Base-by-base conservation (phyloP, 805 yeast species). In the Ogataea dorogensis region DNA sequence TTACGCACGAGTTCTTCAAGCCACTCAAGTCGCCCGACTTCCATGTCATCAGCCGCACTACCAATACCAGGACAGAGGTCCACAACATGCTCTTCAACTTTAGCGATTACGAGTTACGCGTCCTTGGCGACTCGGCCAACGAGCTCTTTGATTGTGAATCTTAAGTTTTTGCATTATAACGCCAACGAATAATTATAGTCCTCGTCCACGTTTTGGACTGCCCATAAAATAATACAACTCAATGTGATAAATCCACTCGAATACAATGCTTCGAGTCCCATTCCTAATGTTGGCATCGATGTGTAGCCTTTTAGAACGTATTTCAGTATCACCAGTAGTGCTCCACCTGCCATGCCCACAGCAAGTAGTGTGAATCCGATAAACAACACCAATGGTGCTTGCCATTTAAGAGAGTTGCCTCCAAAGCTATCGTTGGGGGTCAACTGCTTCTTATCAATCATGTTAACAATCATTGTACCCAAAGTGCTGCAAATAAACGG, bases 121-220 rank as follows among this genome's bases (percentile, higher is more conserved):
- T 53, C 15, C 49, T 59, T 26, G 64, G 63, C 11, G 50, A 40
- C 23, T 46, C 54, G 24, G 44, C 47, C 20, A 37, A 40, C 15
- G 47, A 38, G 11, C 46, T 59, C 9, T 38, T 59, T 17, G 58
- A 62, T 17, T 30, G 28, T 27, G 49, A 41, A 9, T 38, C 13
- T 28, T 28, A 22, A 34, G 31, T 33, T 22, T 24, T 24, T 30
- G 25, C 21, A 17, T 48, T 35, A 61, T 22, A 61, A 41, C 33
- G 95, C 88, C 58, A 89, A 74, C 29, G 95, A 83, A 59, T 93
- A 91, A 45, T 94, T 84, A 63, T 89, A 91, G 61, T 91, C 98
- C 56, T 93, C 98, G 60, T 93, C 97, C 41, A 88, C 81, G 59
- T 88, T 93, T 59, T 91, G 98, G 15, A 96, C 87, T 36, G 91